phyloP scores from a whole-genome alignment of 805 yeast genomes.

The Sungouiozyma ichnusensis region DNA sequence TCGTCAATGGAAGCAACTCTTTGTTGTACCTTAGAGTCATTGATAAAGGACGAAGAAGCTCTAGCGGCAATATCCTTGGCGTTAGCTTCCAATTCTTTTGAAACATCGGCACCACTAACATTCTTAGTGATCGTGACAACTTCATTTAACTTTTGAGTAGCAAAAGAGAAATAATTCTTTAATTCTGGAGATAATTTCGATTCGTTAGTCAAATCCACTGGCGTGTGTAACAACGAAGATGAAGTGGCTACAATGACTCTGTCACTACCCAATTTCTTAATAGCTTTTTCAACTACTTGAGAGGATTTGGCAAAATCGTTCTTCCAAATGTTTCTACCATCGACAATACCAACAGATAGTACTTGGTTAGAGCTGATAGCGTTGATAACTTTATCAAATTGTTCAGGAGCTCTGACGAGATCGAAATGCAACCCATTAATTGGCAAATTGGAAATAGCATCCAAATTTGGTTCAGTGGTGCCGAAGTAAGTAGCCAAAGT shows the following conservation, averaged over 20 bases:
- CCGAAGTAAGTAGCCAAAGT: constrained; percentile 91
- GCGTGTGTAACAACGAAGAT: constrained; percentile 95
- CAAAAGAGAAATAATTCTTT: constrained; percentile 97
- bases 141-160: constrained; percentile 90
- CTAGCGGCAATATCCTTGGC: constrained; percentile 80
- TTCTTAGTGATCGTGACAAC: constrained; percentile 86
- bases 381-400: constrained; percentile 70
- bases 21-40: constrained; percentile 80
- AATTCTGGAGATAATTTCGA: constrained; percentile 80
- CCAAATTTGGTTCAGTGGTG: constrained; percentile 94
- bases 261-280: constrained; percentile 74
- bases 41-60: constrained; percentile 77
- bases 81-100: constrained; percentile 72
- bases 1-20: constrained; percentile 73
- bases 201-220: constrained; percentile 91
- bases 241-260: constrained; percentile 89
- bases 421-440: constrained; percentile 95
- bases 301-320: constrained; percentile 85
- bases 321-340: constrained; percentile 99
- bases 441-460: constrained; percentile 80
- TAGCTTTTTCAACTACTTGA: constrained; percentile 70
- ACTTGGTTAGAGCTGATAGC: constrained; percentile 61
- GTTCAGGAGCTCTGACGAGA: constrained; percentile 92
- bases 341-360: constrained; percentile 93
- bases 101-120: constrained; percentile 71